phyloP scores from a whole-genome alignment of 2,329 filamentous ascomycete genomes.

The Scedosporium aurantiacum region DNA sequence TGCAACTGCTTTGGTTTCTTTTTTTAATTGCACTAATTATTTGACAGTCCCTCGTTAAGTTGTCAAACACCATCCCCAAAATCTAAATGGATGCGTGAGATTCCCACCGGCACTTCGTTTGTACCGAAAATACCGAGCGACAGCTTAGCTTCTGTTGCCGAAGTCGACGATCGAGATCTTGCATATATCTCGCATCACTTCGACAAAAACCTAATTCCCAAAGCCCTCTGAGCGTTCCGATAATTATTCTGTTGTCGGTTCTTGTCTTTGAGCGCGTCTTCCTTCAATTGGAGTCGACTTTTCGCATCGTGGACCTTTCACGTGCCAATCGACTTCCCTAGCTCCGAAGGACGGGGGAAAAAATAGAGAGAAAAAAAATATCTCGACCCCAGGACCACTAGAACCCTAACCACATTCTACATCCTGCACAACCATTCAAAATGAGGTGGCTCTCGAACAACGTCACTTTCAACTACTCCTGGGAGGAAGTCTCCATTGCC shows the following conservation, averaged over 20 bases:
- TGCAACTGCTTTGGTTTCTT: not conserved
- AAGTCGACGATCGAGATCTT: not conserved
- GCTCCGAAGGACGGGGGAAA: not conserved
- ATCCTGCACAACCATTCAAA: not conserved
- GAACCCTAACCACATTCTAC: not conserved
- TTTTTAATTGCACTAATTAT: not conserved
- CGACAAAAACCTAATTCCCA: not conserved
- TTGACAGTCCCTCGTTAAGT: not conserved
- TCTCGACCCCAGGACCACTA: not conserved
- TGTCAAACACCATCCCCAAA: not conserved
- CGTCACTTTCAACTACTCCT: slow-evolving; percentile 93
- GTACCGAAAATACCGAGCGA: not conserved
- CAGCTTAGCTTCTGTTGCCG: not conserved
- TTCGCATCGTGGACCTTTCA: not conserved
- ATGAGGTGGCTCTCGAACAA: slow-evolving; percentile 96
- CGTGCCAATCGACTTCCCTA: not conserved
- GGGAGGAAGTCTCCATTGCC: slow-evolving; percentile 93
- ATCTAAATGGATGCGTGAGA: not conserved
- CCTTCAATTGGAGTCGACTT: not conserved
- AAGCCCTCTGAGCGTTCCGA: not conserved
- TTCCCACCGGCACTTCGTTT: not conserved
- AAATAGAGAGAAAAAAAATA: not conserved
- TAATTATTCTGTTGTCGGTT: not conserved
- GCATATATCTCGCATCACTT: not conserved
- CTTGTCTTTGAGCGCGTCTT: not conserved